These are phyloP conservation scores for Suillus placidus DNA, from an alignment of 768 basidiomycete species.

Conservation along the genomic window DNA sequence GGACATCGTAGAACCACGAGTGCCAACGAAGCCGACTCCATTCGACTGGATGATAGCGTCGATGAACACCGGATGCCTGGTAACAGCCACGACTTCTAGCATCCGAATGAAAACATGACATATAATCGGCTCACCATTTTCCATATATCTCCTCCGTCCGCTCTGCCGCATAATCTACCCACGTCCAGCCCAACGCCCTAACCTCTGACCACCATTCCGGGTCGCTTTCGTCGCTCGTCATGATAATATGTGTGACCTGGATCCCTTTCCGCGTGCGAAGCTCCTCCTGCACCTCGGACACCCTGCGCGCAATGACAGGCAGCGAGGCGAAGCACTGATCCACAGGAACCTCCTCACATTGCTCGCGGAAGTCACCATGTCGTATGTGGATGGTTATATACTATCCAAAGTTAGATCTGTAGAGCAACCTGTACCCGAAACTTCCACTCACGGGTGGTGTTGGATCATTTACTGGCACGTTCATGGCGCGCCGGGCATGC, in stretches of 20 bases:
- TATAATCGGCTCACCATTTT: constrained; percentile 43
- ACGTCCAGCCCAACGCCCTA: constrained; percentile 50
- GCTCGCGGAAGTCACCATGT: constrained; percentile 53
- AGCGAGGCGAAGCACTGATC: constrained; percentile 56
- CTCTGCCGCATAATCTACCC: constrained; percentile 47
- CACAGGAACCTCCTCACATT: constrained; percentile 44
- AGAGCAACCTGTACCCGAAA: not conserved
- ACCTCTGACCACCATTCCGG: constrained; percentile 58
- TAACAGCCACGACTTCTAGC: not conserved
- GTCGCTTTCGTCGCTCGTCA: constrained; percentile 66
- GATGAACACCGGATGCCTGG: constrained; percentile 70
- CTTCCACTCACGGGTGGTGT: constrained; percentile 51
- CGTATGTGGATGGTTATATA: constrained; percentile 62
- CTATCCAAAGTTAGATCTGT: constrained; percentile 28
- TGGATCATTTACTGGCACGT: constrained; percentile 34
- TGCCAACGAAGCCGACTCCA: constrained; percentile 72
- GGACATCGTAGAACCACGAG: constrained; percentile 72
- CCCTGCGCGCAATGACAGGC: constrained; percentile 51
- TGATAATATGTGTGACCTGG: constrained; percentile 51
- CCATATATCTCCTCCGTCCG: constrained; percentile 49
- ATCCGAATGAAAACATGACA: not conserved
- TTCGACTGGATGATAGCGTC: constrained; percentile 73
- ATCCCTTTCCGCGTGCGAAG: constrained; percentile 47
- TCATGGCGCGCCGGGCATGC: constrained; percentile 50
- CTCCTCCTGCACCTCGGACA: constrained; percentile 56